Evolutionary conservation across 371 early-diverging fungal species (phyloP), one percentile per base, ranked within the genome.

Genomic region (Basidiobolus meristosporus): DNA sequence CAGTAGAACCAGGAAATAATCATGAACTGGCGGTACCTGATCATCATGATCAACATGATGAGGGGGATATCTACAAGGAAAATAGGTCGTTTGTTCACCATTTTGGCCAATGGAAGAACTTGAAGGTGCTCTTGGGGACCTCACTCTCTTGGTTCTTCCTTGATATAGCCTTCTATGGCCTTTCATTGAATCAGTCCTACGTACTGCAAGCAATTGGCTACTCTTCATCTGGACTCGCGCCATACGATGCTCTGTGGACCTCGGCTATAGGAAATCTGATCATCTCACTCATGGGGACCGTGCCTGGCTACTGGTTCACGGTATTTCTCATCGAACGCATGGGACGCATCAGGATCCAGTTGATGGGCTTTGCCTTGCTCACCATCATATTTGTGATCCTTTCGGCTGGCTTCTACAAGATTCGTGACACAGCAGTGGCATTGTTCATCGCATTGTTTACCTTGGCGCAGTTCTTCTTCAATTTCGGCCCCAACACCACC

Each of bases 161-260:
- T 28, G 88, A 90, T 51, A 65, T 87, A 40, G 90, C 83, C 16
- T 86, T 78, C 60, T 90, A 87, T 49, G 90, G 87, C 54, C 62
- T 82, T 40, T 75, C 81, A 48, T 65, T 90, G 43, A 88, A 88
- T 65, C 70, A 73, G 46, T 59, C 76, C 3, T 63, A 68, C 44
- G 64, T 84, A 40, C 63, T 88, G 40, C 46, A 40, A 28, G 46
- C 59, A 12, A 68, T 70, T 46, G 58, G 60, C 29, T 69, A 53
- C 42, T n/a, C 21, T 15, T 16, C 46, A 36, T n/a, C n/a, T n/a
- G n/a, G n/a, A n/a, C n/a, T n/a, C n/a, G n/a, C n/a, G n/a, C 45
- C 54, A 3, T 68, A 51, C 52, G 47, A 52, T 32, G 47, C 44
- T 19, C 31, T 70, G 36, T 54, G 31, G 26, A 52, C 43, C 14